Evolutionary conservation across 2,329 filamentous ascomycete genomes (phyloP), one percentile per base, ranked within the genome.

Genomic region (Colletotrichum salicis): DNA sequence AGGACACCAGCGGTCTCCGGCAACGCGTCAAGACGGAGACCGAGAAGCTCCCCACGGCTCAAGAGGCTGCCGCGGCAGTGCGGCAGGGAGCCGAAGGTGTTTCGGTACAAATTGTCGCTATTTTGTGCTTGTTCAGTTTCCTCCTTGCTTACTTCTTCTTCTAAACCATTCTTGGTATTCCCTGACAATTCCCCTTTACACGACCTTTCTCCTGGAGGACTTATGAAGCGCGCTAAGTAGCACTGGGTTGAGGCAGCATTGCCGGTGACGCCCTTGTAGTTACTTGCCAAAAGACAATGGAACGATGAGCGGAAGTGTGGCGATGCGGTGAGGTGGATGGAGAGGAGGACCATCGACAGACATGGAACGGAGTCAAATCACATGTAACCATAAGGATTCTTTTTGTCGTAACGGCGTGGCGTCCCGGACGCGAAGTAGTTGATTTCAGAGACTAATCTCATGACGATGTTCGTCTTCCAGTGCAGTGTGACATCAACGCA

Each of bases 91-190:
- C 80, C 75, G 91, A 95, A 76, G 96, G 96, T 27, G 96, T 99
- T 4, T 92, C 96, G 0, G 90, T 99, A 61, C 92, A 96, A 81
- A 89, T 96, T 74, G 94, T 94, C 56, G 96, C 96, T 27, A 86
- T 90, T 27, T 85, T 99, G 55, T 98, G 95, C 80, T 86, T 99
- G 77, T 78, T 97, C 74, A 95, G 94, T 86, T 99, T 99, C 85
- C 84, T 99, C 79, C 89, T 98, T 77, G 96, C 95, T 67, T 99
- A 98, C 84, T 90, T 98, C 82, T 95, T 99, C 86, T 99, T 99
- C 84, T 99, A 91, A 87, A 73, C 75, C 35, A 2, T 58, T 48
- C 19, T 51, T 48, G 58, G 45, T 37, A 33, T 64, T 37, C 24
- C 54, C n/a, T 41, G 45, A 52, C 57, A 64, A 59, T 63, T 37